Conservation (phyloP, 1,284 basidiomycete species). For the Ustilago esculenta region DNA sequence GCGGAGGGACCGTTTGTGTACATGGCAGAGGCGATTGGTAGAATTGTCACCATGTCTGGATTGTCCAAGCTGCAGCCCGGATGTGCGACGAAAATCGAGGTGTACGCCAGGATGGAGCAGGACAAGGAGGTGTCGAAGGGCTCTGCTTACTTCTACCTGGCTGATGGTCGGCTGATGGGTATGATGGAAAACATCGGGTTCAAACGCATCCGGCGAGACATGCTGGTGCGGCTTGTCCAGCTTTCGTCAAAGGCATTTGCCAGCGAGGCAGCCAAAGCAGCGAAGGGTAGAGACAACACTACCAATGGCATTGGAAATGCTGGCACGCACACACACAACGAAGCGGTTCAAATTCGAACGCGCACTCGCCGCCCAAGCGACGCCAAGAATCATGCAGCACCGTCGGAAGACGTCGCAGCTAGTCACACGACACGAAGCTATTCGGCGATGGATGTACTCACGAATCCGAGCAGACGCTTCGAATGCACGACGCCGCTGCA, state of each 20-base stretch:
- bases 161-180: slow-evolving; percentile 32
- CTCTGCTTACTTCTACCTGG: slow-evolving; percentile 34
- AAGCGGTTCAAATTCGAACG: background rate
- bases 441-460: slow-evolving; percentile 33
- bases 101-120: slow-evolving; percentile 37
- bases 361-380: background rate
- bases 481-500: slow-evolving; percentile 16
- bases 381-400: too few species aligned
- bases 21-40: slow-evolving; percentile 48
- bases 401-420: background rate
- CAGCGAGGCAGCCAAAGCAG: slow-evolving; percentile 29
- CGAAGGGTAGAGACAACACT: background rate
- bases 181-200: slow-evolving; percentile 41
- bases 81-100: slow-evolving; percentile 11
- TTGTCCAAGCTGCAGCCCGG: slow-evolving; percentile 22
- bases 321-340: background rate
- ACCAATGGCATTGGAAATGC: background rate
- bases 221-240: slow-evolving; percentile 35
- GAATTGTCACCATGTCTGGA: slow-evolving; percentile 25
- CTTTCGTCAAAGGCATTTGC: slow-evolving; percentile 37
- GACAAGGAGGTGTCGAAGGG: slow-evolving; percentile 35
- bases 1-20: slow-evolving; percentile 37
- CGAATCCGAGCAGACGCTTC: slow-evolving; percentile 16
- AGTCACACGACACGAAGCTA: background rate
- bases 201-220: slow-evolving; percentile 40